Evolutionary conservation across 139 green algal genomes (phyloP).

Genomic region (Closterium sp.): DNA sequence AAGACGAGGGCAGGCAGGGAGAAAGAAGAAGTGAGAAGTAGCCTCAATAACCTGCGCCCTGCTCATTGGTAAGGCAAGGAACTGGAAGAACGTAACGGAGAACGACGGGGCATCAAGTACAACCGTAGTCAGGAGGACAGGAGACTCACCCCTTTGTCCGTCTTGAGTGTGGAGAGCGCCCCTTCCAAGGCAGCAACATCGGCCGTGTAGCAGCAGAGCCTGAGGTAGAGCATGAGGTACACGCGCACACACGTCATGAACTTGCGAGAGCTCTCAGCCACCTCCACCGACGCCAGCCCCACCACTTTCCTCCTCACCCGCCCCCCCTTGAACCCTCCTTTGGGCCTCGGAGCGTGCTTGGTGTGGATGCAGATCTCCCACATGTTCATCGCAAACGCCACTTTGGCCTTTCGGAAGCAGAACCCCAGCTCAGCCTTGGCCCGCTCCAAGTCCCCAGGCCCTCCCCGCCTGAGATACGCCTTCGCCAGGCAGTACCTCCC

Average conservation of each 20-base stretch:
- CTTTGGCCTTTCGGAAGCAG: constrained; percentile 31
- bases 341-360: background rate
- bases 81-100: no score
- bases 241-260: constrained; percentile 49
- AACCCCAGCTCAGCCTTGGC: constrained; percentile 45
- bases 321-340: background rate
- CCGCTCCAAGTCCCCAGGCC: constrained; percentile 22
- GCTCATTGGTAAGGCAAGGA: no score
- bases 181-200: constrained; percentile 15
- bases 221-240: constrained; percentile 50
- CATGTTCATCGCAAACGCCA: constrained; percentile 27
- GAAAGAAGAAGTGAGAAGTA: no score
- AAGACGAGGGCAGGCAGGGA: no score
- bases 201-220: constrained; percentile 26
- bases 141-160: background rate
- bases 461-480: constrained; percentile 16
- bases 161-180: background rate
- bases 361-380: constrained; percentile 39
- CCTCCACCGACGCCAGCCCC: constrained; percentile 11
- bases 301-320: background rate
- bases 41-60: no score
- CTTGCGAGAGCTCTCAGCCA: constrained; percentile 50
- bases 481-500: constrained; percentile 29
- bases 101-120: background rate
- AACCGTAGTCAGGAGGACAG: background rate